A percentile compares a stretch with the other conserved stretches of the same genome.
Evolutionary conservation across 805 yeast genomes (phyloP).

Genomic region (Yarrowia osloensis): DNA sequence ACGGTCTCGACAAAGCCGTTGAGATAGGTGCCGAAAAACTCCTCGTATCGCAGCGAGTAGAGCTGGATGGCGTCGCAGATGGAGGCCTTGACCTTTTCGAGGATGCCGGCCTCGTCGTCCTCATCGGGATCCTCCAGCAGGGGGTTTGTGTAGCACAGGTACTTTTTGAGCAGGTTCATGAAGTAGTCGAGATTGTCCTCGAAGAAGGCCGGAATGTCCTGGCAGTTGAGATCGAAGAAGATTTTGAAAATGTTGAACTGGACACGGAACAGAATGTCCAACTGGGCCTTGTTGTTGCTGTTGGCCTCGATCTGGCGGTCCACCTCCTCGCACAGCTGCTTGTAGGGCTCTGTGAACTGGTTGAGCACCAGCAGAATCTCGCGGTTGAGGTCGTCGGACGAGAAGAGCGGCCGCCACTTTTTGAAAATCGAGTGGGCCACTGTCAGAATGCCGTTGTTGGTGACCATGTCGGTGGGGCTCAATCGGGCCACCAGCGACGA

Average conservation of each 20-base stretch:
- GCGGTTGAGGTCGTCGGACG: slow-evolving; percentile 83
- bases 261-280: slow-evolving; percentile 65
- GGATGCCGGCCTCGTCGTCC: slow-evolving; percentile 67
- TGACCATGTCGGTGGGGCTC: slow-evolving; percentile 61
- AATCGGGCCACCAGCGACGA: slow-evolving; percentile 64
- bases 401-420: slow-evolving; percentile 93
- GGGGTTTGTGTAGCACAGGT: slow-evolving; percentile 61
- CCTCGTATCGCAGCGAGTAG: slow-evolving; percentile 89
- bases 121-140: slow-evolving; percentile 56
- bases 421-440: slow-evolving; percentile 96
- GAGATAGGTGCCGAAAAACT: slow-evolving; percentile 78
- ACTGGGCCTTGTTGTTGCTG: slow-evolving; percentile 49
- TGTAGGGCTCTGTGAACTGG: slow-evolving; percentile 78
- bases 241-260: slow-evolving; percentile 72
- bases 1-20: slow-evolving; percentile 76
- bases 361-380: slow-evolving; percentile 87
- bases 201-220: slow-evolving; percentile 96
- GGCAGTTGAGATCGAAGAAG: slow-evolving; percentile 92
- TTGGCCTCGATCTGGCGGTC: slow-evolving; percentile 62
- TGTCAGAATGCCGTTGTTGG: slow-evolving; percentile 79
- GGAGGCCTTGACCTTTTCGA: slow-evolving; percentile 74
- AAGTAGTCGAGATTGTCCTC: slow-evolving; percentile 82
- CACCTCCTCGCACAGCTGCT: slow-evolving; percentile 64
- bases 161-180: slow-evolving; percentile 81
- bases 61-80: slow-evolving; percentile 83